phyloP scores from a whole-genome alignment of 495 filamentous ascomycete genomes.

The Podospora appendiculata region DNA sequence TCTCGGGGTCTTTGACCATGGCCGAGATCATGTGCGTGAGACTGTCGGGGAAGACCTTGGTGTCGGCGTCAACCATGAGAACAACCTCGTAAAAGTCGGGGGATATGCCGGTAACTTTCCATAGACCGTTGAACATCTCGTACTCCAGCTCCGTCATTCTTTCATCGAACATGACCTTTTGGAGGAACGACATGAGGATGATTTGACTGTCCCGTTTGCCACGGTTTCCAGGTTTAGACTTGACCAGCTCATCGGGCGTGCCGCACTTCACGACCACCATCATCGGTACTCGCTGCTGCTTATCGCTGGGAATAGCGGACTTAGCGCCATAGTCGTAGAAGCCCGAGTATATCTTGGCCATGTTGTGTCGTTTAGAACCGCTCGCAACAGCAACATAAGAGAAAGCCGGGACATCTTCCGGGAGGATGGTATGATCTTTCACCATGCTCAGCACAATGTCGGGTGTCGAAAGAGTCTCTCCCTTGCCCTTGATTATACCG shows the following conservation, averaged over 20 bases:
- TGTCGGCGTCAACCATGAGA: slow-evolving; percentile 99
- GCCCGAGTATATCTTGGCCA: slow-evolving; percentile 96
- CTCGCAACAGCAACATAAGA: slow-evolving; percentile 96
- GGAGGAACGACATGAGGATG: slow-evolving; percentile 97
- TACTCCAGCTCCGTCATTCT: slow-evolving; percentile 99
- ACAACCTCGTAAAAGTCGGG: slow-evolving; percentile 97
- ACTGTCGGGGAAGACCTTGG: slow-evolving; percentile 96
- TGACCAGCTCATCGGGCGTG: slow-evolving; percentile 73
- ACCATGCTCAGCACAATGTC: slow-evolving; percentile 91
- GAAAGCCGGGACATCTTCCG: slow-evolving; percentile 75
- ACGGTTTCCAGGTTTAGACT: slow-evolving; percentile 87
- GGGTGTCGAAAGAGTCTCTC: slow-evolving; percentile 79
- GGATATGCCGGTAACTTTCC: slow-evolving; percentile 95
- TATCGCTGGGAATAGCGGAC: slow-evolving; percentile 70
- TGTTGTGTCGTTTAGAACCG: slow-evolving; percentile 96
- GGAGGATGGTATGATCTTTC: slow-evolving; percentile 74
- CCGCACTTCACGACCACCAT: slow-evolving; percentile 95
- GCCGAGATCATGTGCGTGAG: slow-evolving; percentile 98
- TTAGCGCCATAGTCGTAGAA: slow-evolving; percentile 93
- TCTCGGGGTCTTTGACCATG: slow-evolving; percentile 98
- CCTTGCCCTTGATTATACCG: slow-evolving; percentile 94
- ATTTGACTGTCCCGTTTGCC: slow-evolving; percentile 99
- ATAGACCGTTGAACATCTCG: slow-evolving; percentile 99
- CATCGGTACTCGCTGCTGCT: slow-evolving; percentile 98
- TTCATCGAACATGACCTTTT: slow-evolving; percentile 99